Base-by-base conservation (phyloP, 169 alveolate genomes). In the Ichthyophthirius multifiliis region DNA sequence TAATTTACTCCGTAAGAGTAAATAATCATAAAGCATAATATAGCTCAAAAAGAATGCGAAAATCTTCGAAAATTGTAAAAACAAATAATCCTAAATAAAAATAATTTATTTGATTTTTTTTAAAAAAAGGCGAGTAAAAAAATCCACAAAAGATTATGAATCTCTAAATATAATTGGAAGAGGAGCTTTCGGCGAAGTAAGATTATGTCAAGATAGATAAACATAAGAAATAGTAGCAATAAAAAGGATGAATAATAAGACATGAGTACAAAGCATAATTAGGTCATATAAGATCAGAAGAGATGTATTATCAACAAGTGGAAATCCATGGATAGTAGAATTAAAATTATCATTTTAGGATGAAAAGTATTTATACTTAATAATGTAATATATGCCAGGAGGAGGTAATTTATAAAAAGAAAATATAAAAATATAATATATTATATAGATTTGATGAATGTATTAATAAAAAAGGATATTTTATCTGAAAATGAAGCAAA, bases 181-280 rank as follows among this genome's bases (percentile, higher is more conserved):
- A 71, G 97, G 97, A 15, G 97, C 95, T n/a, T 93, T 89, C 76
- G 97, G 97, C 27, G 95, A 90, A 76, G 97, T 93, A 0, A 63
- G 95, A 62, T 86, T 93, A 12, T 90, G 96, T 62, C 63, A 88
- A 31, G 78, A 86, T 32, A 86, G 64, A 5, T 78, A 83, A 35
- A 86, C 92, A 7, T 73, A 79, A 16, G 94, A 89, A 55, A 90
- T 93, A 31, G 95, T 91, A 1, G 97, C 97, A 5, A 89, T 93
- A n/a, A 93, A 93, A 87, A 91, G 89, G 77, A 91, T 93, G 94
- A 87, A 86, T 55, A 93, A 82, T 89, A 75, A 27, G 97, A 91
- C 67, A 93, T 93, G 95, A 55, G 87, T 18, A 74, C 44, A 93
- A 93, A 78, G 91, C 91, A 63, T 90, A 93, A 74, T 90, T 93